Conservation (phyloP, 176 grass and related monocot species). For the Chloris gayana region DNA sequence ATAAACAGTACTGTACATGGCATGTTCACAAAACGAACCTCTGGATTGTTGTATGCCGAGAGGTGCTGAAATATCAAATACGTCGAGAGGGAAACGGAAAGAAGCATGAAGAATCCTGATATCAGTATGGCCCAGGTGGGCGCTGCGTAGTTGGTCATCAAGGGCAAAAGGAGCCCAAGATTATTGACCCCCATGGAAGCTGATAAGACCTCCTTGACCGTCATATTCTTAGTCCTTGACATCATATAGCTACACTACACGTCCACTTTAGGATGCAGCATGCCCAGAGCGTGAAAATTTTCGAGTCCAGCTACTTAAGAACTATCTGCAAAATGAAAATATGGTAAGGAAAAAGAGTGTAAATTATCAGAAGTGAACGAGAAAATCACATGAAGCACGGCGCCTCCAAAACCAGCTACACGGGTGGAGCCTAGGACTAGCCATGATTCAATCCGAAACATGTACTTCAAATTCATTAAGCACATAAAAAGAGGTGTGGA, state of each 20-base stretch:
- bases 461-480: too few relatives aligned
- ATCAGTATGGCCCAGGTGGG: conserved; percentile 63
- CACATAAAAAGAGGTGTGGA: too few relatives aligned
- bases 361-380: background rate
- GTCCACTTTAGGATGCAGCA: conserved; percentile 7
- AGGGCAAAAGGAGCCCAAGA: conserved; percentile 38
- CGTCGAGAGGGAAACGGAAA: conserved; percentile 57
- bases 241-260: conserved; percentile 44
- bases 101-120: conserved; percentile 62
- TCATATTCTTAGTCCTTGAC: conserved; percentile 33
- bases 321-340: conserved; percentile 34
- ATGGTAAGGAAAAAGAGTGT: background rate
- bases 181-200: conserved; percentile 48
- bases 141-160: conserved; percentile 43
- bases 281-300: background rate
- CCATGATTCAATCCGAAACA: background rate
- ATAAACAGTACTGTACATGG: background rate
- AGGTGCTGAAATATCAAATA: conserved; percentile 79
- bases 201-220: conserved; percentile 15
- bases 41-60: conserved; percentile 81
- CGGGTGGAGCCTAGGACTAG: too few relatives aligned
- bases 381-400: too few relatives aligned
- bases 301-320: background rate
- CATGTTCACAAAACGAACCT: conserved; percentile 48
- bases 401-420: too few relatives aligned